Conservation (phyloP, 1,139 yeast species). For the Suhomyces bribrorum region DNA sequence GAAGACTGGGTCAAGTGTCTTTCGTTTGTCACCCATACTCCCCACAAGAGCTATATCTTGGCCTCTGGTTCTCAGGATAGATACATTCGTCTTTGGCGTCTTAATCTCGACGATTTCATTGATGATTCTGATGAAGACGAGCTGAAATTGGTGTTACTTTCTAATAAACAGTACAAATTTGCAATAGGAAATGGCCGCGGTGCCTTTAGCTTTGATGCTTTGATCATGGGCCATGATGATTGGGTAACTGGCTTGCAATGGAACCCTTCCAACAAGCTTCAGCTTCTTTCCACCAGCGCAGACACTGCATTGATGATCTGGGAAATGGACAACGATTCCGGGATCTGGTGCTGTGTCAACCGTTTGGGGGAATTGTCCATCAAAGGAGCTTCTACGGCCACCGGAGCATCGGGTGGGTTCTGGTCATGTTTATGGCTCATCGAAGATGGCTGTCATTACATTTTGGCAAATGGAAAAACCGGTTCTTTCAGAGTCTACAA, state of each 20-base stretch:
- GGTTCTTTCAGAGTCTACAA: conserved; percentile 89
- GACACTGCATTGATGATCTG: conserved; percentile 96
- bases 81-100: conserved; percentile 84
- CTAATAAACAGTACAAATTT: conserved; percentile 68
- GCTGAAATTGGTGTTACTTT: conserved; percentile 52
- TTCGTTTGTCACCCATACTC: conserved; percentile 53
- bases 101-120: conserved; percentile 57
- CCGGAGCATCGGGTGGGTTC: conserved; percentile 97
- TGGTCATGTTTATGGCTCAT: conserved; percentile 87
- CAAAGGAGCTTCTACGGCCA: conserved; percentile 97
- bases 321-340: conserved; percentile 85
- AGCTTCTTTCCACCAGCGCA: conserved; percentile 82
- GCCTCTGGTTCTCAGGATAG: conserved; percentile 92
- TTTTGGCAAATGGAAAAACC: conserved; percentile 83
- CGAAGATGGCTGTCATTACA: conserved; percentile 39
- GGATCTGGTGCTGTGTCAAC: conserved; percentile 83
- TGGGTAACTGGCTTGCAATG: conserved; percentile 89
- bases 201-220: conserved; percentile 82
- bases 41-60: conserved; percentile 54
- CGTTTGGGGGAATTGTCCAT: conserved; percentile 90
- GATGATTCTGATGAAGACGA: conserved; percentile 60
- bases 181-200: conserved; percentile 36
- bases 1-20: conserved; percentile 91
- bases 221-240: conserved; percentile 97
- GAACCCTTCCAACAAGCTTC: conserved; percentile 62